A percentile compares a stretch with the other conserved stretches of the same genome.
These are phyloP conservation scores for Telfairia occidentalis DNA, from an alignment of 331 rosid species.

Conservation along the genomic window DNA sequence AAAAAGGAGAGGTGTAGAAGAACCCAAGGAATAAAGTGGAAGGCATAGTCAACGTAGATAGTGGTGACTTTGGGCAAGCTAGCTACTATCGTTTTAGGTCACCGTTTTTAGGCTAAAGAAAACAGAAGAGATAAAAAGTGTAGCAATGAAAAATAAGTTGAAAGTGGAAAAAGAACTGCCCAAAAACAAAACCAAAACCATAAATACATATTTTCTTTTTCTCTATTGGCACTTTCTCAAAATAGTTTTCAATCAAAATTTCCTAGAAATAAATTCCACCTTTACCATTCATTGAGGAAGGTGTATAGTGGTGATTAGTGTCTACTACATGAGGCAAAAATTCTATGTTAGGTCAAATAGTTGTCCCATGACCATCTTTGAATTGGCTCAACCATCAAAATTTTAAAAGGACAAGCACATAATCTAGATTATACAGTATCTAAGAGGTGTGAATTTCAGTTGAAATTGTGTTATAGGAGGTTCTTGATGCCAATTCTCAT, in stretches of 20 bases:
- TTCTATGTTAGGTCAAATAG: not conserved
- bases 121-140: conserved; percentile 5
- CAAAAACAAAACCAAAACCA: not conserved
- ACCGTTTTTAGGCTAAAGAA: conserved; percentile 10
- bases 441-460: not conserved
- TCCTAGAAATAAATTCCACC: not conserved
- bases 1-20: conserved; percentile 23
- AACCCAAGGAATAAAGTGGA: conserved; percentile 21
- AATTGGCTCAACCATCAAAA: not conserved
- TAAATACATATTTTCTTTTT: not conserved
- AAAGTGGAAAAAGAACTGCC: not conserved
- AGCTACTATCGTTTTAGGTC: conserved; percentile 5
- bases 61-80: conserved; percentile 13
- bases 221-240: not conserved
- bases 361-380: not conserved
- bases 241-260: not conserved
- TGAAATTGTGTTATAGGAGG: not conserved
- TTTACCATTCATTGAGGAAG: not conserved
- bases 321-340: conserved; percentile 6
- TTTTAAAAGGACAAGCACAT: not conserved
- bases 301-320: not conserved
- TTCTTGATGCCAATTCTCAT: not conserved
- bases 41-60: conserved; percentile 16
- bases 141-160: not conserved
- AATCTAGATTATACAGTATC: not conserved